Evolutionary conservation across 805 yeast species (phyloP).

Genomic region (Pichia cephalocereana): DNA sequence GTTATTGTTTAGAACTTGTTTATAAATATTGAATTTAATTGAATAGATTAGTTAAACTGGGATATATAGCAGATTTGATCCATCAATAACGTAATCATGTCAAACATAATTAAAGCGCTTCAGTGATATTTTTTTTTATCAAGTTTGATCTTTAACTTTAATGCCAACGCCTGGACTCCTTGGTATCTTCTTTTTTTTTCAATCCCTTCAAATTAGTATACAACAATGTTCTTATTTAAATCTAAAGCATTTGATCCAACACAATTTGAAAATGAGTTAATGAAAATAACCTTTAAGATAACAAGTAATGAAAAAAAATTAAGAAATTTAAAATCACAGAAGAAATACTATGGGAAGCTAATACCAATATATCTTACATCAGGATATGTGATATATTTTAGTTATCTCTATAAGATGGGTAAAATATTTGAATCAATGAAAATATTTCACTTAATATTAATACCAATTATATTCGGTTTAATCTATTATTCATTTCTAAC

Average conservation of each 20-base stretch:
- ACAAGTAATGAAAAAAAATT: slow-evolving; percentile 17
- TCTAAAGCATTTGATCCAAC: slow-evolving; percentile 33
- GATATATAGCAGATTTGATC: no score
- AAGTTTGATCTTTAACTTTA: no score
- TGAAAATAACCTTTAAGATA: slow-evolving; percentile 29
- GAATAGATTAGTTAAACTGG: no score
- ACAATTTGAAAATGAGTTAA: slow-evolving; percentile 34
- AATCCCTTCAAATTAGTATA: background rate
- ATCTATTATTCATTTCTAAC: slow-evolving; percentile 11
- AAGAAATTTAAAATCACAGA: slow-evolving; percentile 11
- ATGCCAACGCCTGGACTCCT: no score
- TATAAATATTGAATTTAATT: no score
- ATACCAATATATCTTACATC: slow-evolving; percentile 14
- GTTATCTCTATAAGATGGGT: slow-evolving; percentile 12
- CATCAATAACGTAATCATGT: no score
- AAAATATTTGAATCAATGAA: background rate
- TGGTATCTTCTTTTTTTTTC: background rate
- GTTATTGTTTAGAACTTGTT: background rate
- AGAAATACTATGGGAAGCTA: slow-evolving; percentile 11
- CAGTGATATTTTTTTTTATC: no score
- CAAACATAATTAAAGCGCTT: no score
- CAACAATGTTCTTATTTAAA: slow-evolving; percentile 12
- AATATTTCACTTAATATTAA: background rate
- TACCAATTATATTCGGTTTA: slow-evolving; percentile 12
- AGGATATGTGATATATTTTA: slow-evolving; percentile 18